Percentiles rank a stretch among this genome's conserved stretches.
Conservation (phyloP, 225 moss, liverwort and hornwort species). For the Pleurozium schreberi region DNA sequence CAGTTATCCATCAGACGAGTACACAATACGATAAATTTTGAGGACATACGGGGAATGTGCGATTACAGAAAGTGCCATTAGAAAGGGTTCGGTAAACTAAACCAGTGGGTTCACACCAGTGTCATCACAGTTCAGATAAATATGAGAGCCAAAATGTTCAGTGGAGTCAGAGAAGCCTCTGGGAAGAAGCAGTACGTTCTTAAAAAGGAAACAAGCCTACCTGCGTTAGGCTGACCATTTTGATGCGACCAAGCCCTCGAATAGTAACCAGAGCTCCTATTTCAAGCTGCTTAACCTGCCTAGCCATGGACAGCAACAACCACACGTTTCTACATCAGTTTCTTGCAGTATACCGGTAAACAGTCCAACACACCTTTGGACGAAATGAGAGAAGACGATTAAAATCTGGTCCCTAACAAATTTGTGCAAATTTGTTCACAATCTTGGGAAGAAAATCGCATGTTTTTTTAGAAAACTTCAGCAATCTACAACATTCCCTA, state of each 20-base stretch:
- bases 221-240: conserved; percentile 76
- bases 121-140: background rate
- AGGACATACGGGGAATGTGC: background rate
- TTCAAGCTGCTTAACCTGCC: conserved; percentile 81
- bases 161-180: background rate
- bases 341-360: background rate
- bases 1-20: background rate
- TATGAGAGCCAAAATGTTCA: background rate
- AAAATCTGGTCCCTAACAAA: background rate
- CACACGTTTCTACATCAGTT: conserved; percentile 1
- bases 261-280: conserved; percentile 88
- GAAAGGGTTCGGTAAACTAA: background rate
- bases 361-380: background rate
- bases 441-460: background rate
- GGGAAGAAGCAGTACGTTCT: background rate
- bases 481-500: background rate
- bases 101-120: background rate
- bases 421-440: background rate
- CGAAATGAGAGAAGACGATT: background rate
- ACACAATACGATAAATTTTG: background rate
- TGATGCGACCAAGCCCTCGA: conserved; percentile 83
- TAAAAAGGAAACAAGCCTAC: conserved; percentile 3
- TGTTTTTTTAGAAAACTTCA: background rate
- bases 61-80: background rate
- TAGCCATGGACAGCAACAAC: conserved; percentile 17